Conservation (phyloP, 345 rosid genomes). For the Citrus hindsii region DNA sequence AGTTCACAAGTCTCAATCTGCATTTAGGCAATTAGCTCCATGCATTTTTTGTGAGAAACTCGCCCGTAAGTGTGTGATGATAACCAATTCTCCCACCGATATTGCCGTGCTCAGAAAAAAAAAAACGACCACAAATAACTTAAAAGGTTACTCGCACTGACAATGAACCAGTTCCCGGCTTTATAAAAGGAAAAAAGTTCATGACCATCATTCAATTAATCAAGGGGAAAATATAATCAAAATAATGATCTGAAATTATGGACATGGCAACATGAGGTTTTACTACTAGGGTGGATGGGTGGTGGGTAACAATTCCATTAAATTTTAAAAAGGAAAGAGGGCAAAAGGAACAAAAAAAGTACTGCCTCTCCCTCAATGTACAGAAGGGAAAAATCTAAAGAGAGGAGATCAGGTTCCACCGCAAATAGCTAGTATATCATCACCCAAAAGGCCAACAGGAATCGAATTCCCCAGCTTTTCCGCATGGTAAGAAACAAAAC, state of each 20-base stretch:
- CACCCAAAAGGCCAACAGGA: conserved; percentile 20
- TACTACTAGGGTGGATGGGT: neutral
- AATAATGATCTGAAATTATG: neutral
- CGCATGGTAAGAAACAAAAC: neutral
- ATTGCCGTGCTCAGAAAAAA: too few species aligned
- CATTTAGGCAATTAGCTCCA: neutral
- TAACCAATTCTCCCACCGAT: too few species aligned
- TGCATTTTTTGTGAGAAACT: neutral
- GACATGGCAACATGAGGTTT: neutral
- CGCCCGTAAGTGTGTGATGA: neutral
- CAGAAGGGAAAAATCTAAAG: conserved; percentile 23
- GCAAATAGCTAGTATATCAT: neutral
- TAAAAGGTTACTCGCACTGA: too few species aligned
- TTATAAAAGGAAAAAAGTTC: too few species aligned
- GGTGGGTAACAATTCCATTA: neutral
- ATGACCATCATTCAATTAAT: too few species aligned
- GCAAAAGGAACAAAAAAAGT: neutral
- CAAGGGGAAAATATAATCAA: neutral
- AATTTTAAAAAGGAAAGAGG: neutral
- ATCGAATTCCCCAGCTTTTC: conserved; percentile 40
- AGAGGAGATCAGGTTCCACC: conserved; percentile 13
- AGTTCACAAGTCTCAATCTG: conserved; percentile 1
- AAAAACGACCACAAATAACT: too few species aligned
- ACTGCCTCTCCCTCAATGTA: conserved; percentile 33
- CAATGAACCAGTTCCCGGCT: too few species aligned